Percentiles rank a stretch among this genome's conserved stretches.
These are phyloP conservation scores for Cystobasidium slooffiae DNA, from an alignment of 1,284 basidiomycete genomes.

Conservation along the genomic window DNA sequence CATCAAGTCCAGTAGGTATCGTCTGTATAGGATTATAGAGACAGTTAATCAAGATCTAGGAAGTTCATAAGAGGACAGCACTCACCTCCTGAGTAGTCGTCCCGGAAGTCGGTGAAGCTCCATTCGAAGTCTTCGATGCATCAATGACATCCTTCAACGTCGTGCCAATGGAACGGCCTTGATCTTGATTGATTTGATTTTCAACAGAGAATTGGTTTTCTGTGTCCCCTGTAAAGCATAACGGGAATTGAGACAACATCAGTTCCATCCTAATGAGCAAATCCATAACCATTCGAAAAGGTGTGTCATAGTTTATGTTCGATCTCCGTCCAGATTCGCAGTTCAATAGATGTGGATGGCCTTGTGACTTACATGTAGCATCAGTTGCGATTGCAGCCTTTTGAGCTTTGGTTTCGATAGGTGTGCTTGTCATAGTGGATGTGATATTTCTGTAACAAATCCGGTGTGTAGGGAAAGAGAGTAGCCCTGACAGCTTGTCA, in stretches of 20 bases:
- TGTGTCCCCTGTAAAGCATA: conserved; percentile 16
- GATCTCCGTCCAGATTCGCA: too few relatives aligned
- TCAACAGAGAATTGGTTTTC: conserved; percentile 29
- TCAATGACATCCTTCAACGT: conserved; percentile 10
- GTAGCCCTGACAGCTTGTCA: not conserved
- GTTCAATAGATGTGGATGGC: not conserved
- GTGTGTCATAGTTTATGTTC: not conserved
- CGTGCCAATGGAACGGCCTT: conserved; percentile 18
- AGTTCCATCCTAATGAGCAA: not conserved
- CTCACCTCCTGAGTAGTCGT: not conserved
- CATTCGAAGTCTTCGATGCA: not conserved
- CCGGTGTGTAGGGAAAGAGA: not conserved
- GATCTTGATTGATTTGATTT: conserved; percentile 41
- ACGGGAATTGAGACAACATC: not conserved
- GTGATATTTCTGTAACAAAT: not conserved
- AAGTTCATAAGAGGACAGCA: not conserved
- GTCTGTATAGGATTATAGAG: not conserved
- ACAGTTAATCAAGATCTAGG: not conserved
- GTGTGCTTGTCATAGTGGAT: conserved; percentile 22
- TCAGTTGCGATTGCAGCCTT: conserved; percentile 19
- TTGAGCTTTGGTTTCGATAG: conserved; percentile 23
- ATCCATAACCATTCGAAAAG: not conserved
- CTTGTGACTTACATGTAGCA: conserved; percentile 29
- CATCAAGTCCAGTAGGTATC: conserved; percentile 39
- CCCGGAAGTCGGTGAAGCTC: not conserved